These are phyloP conservation scores for Talaromyces rugulosus DNA, from an alignment of 2,329 filamentous ascomycete species.

Conservation along the genomic window DNA sequence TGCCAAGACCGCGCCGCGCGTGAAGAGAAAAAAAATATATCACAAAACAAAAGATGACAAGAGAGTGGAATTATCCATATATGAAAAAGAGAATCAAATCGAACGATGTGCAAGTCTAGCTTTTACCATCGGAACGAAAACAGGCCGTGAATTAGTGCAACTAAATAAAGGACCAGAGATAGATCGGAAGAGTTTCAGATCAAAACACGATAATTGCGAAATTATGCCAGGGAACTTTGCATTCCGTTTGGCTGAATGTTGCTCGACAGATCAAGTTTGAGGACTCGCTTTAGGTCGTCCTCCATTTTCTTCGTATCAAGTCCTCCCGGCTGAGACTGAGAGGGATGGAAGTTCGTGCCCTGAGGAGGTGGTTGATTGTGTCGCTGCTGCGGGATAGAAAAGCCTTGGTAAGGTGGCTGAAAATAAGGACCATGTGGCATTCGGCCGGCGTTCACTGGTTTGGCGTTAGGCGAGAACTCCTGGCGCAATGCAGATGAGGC, in stretches of 20 bases:
- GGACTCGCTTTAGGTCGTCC: slow-evolving; percentile 44
- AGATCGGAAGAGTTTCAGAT: background rate
- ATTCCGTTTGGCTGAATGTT: slow-evolving; percentile 26
- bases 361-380: slow-evolving; percentile 21
- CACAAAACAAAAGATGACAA: background rate
- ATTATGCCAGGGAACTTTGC: slow-evolving; percentile 31
- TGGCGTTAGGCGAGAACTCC: slow-evolving; percentile 22
- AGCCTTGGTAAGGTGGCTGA: slow-evolving; percentile 18
- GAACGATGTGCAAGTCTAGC: background rate
- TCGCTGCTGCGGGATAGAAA: slow-evolving; percentile 14
- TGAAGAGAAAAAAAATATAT: slow-evolving; percentile 8
- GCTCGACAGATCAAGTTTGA: slow-evolving; percentile 39
- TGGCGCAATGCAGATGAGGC: slow-evolving; percentile 30
- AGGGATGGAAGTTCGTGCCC: slow-evolving; percentile 22
- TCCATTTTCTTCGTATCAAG: slow-evolving; percentile 43
- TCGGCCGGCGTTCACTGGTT: background rate
- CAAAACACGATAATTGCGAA: background rate
- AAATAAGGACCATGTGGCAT: slow-evolving; percentile 12
- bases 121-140: background rate
- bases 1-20: slow-evolving; percentile 12
- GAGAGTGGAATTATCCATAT: slow-evolving; percentile 8
- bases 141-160: background rate
- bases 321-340: slow-evolving; percentile 18
- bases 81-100: slow-evolving; percentile 2
- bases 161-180: background rate